phyloP scores from a whole-genome alignment of 305 asterid species.

The Ajuga reptans region DNA sequence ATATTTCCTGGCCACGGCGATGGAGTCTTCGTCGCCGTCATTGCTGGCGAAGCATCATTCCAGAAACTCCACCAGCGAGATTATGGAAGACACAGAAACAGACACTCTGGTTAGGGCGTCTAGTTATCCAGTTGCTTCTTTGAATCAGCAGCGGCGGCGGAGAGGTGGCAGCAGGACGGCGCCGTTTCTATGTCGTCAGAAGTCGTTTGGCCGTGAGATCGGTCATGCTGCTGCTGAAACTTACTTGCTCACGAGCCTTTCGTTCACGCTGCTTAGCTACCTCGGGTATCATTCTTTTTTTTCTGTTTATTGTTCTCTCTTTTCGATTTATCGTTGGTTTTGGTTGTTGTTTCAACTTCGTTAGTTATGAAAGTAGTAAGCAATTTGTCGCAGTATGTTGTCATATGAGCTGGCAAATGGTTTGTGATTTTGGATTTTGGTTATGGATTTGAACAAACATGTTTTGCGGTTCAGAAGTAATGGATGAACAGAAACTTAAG shows the following conservation, averaged over 20 bases:
- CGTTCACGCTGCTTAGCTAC: slow-evolving; percentile 72
- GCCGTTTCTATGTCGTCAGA: slow-evolving; percentile 45
- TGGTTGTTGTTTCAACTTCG: neutral
- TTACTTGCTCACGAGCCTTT: slow-evolving; percentile 73
- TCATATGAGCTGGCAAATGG: neutral
- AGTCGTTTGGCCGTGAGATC: slow-evolving; percentile 62
- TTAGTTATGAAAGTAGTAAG: neutral
- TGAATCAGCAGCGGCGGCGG: slow-evolving; percentile 39
- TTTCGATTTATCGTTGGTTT: neutral
- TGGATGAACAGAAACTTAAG: neutral
- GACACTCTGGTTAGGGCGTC: slow-evolving; percentile 30
- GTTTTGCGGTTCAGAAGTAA: neutral
- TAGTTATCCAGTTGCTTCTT: slow-evolving; percentile 28
- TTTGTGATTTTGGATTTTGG: slow-evolving; percentile 4
- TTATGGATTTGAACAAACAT: neutral
- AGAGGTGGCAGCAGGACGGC: slow-evolving; percentile 27
- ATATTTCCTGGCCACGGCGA: slow-evolving; percentile 10
- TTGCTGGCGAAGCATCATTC: slow-evolving; percentile 28
- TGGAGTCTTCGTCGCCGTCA: slow-evolving; percentile 34
- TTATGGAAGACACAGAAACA: slow-evolving; percentile 24
- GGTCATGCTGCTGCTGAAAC: slow-evolving; percentile 95
- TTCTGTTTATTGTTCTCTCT: neutral
- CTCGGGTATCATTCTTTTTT: slow-evolving; percentile 55
- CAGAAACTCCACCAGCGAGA: slow-evolving; percentile 22
- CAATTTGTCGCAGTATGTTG: neutral